Base-by-base conservation (phyloP, 2,329 filamentous ascomycete genomes). In the Hypoxylon sp. region DNA sequence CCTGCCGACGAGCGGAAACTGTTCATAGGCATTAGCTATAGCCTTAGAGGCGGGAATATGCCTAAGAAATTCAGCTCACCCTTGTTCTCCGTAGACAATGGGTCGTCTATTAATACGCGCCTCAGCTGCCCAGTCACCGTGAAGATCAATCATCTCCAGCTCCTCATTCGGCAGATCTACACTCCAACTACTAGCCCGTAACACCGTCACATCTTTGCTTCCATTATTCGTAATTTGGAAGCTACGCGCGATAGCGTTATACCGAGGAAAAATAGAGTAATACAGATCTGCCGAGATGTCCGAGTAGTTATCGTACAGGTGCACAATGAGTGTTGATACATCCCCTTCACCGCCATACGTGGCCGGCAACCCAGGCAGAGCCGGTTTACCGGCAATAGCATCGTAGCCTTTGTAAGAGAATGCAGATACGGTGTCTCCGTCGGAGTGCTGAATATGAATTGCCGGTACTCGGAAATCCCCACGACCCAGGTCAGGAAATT, bases 401-500 rank as follows among this genome's bases (percentile, higher is more conserved):
- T 83, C 76, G 67, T 90, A 83, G 0, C 85, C 88, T 59, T 84
- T 79, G 71, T 90, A 90, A 39, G 80, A 79, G 61, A 90, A 83
- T 6, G 85, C 83, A 5, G 84, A 85, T 12, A 91, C 82, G 0
- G 87, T 88, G 63, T 87, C 82, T 29, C 88, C 88, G 14, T 82
- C 82, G 1, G 83, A 78, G 70, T 91, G 87, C 56, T 82, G 81
- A 69, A 91, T 87, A 37, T 86, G 84, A 11, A 90, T 81, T 0
- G 88, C 88, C 0, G 88, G 88, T 2, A 84, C 78, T 2, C 89
- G 83, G 68, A 89, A 88, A 71, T 91, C 88, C 14, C 88, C 88
- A 6, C 88, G 83, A 0, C 88, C 88, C 3, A 88, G 78, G 63
- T 91, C 88, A 1, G 88, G 88, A 57, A 89, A 90, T 72, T 90